These are phyloP conservation scores for Epichloe festucae DNA, from an alignment of 2,329 filamentous ascomycete species.

Conservation along the genomic window DNA sequence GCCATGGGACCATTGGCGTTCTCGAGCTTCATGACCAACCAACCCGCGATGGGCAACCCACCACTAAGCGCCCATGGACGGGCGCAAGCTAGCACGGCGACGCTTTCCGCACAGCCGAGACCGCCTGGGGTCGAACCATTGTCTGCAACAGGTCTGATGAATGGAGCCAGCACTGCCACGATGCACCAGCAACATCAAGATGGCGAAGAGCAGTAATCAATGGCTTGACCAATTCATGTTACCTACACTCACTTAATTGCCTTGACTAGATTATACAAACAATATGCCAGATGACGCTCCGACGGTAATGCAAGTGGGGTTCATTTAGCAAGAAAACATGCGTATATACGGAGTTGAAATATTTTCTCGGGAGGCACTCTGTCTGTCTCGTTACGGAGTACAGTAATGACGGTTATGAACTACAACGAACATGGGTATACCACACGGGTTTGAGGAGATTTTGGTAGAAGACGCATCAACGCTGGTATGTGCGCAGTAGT, in stretches of 20 bases:
- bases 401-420: constrained; percentile 4
- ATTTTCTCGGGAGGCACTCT: neutral
- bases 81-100: constrained; percentile 19
- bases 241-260: neutral
- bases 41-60: constrained; percentile 10
- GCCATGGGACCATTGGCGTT: constrained; percentile 11
- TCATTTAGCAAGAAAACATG: neutral
- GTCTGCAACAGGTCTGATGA: neutral
- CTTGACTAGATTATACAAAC: neutral
- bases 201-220: neutral
- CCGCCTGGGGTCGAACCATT: constrained; percentile 9
- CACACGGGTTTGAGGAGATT: constrained; percentile 3
- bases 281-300: neutral
- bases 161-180: constrained; percentile 23
- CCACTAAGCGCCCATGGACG: constrained; percentile 11
- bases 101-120: constrained; percentile 11
- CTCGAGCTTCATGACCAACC: constrained; percentile 18
- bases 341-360: neutral
- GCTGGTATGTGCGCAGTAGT: neutral
- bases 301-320: neutral
- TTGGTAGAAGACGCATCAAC: neutral
- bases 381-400: neutral
- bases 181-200: constrained; percentile 17
- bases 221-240: neutral
- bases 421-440: constrained; percentile 7